Evolutionary conservation across 1,284 basidiomycete genomes (phyloP), one percentile per base, ranked within the genome.

Genomic region (Rugosomyces carneus): DNA sequence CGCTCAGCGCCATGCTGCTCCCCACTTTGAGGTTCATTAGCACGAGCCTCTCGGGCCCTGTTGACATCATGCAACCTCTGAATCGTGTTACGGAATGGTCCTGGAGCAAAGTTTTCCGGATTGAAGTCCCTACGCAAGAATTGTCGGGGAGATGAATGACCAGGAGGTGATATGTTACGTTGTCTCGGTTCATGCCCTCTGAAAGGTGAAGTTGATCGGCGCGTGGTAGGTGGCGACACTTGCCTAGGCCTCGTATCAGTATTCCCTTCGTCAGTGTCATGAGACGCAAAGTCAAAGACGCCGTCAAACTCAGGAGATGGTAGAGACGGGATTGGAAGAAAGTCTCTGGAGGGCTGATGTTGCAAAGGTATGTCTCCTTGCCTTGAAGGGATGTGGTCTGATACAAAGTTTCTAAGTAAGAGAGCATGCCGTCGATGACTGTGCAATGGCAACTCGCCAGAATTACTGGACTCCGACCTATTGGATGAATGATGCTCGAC

Each of bases 1-100:
- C 40, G 41, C 15, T 16, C 32, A 13, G 29, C 7, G 10, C 19
- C 31, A 18, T 26, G 15, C 15, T 44, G 48, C 11, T 20, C 20
- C 7, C 40, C 44, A 37, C 29, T 15, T 16, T 47, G 38, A 11
- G 40, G 37, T 7, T 38, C 36, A 50, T 35, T 24, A 34, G 21
- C 45, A 21, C 50, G 36, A 27, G 31, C 39, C 9, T 42, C 48
- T 34, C 45, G 44, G 20, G 51, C 52, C 32, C 19, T 29, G 40
- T 54, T 55, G 56, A 39, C 54, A 37, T 65, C 57, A 15, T 59
- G 55, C 21, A 62, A 44, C 23, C 63, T 57, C 45, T 68, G 64
- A 47, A 73, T 54, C 6, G 71, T 71, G 41, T 69, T 69, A 24
- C 70, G 58, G 57, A 72, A 73, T 2, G 69, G 69, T 4, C 72